Conservation (phyloP, 108 stramenopile species). For the Heterococcus sp. region DNA sequence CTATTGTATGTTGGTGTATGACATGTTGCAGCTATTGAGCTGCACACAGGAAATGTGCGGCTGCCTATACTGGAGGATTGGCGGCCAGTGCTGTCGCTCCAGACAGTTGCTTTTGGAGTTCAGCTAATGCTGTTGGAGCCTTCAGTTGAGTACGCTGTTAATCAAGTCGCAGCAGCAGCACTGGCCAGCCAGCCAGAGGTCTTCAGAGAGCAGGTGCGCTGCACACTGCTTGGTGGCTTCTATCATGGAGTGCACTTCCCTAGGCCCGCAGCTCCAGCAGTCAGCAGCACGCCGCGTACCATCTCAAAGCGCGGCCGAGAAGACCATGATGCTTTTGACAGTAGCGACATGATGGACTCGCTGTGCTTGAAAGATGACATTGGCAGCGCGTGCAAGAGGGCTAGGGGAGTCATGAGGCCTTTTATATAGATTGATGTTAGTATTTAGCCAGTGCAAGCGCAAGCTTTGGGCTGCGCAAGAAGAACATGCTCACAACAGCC, state of each 20-base stretch:
- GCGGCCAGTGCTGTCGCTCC: constrained; percentile 46
- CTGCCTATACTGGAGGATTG: constrained; percentile 45
- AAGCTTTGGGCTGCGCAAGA: no score
- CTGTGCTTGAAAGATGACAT: not conserved
- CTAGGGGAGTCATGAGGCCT: no score
- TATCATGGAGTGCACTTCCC: not conserved
- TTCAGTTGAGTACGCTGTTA: constrained; percentile 3
- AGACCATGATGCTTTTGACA: no score
- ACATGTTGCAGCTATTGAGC: constrained; percentile 33
- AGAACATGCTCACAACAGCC: no score
- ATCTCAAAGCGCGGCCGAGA: no score
- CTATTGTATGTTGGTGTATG: no score
- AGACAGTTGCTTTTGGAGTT: constrained; percentile 45
- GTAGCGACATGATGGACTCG: not conserved
- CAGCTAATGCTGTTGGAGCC: constrained; percentile 45
- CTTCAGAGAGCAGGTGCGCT: constrained; percentile 31
- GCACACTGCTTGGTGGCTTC: not conserved
- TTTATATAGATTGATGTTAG: no score
- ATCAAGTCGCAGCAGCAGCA: constrained; percentile 29
- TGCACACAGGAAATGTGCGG: constrained; percentile 23
- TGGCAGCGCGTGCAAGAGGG: not conserved
- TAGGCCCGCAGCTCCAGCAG: not conserved
- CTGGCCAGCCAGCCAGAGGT: constrained; percentile 1
- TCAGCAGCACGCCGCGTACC: not conserved
- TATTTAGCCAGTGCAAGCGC: no score